Conservation (phyloP, 179 eudicot species). For the Vitellaria paradoxa region DNA sequence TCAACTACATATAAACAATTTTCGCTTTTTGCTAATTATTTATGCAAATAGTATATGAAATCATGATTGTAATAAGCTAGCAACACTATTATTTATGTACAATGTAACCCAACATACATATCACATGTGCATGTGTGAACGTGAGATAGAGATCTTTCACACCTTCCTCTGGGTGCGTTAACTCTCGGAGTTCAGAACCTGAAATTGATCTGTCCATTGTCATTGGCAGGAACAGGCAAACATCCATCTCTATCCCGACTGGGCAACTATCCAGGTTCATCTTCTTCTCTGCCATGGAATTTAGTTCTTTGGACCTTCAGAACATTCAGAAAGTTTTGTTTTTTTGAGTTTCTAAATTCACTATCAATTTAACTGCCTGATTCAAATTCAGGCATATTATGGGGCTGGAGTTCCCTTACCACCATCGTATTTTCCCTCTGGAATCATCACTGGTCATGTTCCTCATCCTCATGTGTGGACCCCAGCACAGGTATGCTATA, state of each 20-base stretch:
- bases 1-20: neutral
- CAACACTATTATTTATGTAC: neutral
- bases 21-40: neutral
- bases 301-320: conserved; percentile 1
- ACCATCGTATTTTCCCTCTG: conserved; percentile 15
- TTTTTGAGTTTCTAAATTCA: neutral
- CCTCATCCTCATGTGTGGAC: conserved; percentile 21
- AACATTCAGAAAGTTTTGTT: neutral
- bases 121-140: neutral
- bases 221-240: conserved; percentile 25
- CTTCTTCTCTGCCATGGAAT: neutral
- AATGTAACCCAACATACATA: neutral
- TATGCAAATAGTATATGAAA: neutral
- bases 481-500: conserved; percentile 9
- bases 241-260: conserved; percentile 23
- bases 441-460: conserved; percentile 16
- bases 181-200: conserved; percentile 5
- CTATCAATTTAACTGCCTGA: conserved; percentile 9
- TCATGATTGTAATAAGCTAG: neutral
- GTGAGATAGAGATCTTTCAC: neutral
- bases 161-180: neutral
- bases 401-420: conserved; percentile 23
- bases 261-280: conserved; percentile 24
- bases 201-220: conserved; percentile 11
- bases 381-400: conserved; percentile 24